Evolutionary conservation across 306 rosid genomes (phyloP).

Genomic region (Fagus crenata): DNA sequence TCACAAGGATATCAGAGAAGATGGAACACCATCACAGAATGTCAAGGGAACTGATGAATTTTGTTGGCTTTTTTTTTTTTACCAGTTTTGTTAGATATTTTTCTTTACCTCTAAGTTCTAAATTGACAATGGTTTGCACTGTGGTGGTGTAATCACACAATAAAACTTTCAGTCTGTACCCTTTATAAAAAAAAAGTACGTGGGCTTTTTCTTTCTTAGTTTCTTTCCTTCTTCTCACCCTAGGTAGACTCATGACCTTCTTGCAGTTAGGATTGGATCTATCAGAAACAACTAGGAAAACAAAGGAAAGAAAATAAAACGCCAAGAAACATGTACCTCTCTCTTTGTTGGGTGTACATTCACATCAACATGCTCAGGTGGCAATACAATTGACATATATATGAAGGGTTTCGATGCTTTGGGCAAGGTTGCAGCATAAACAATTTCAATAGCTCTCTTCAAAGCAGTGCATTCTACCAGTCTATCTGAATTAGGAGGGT

Average conservation of each 20-base stretch:
- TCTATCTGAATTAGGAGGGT: slow-evolving; percentile 57
- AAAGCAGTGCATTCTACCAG: slow-evolving; percentile 88
- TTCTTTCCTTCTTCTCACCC: not conserved
- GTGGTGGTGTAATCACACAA: no score
- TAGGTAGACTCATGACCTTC: not conserved
- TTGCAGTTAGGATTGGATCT: not conserved
- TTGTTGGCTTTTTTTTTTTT: no score
- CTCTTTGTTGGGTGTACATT: slow-evolving; percentile 92
- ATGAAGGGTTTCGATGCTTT: slow-evolving; percentile 93
- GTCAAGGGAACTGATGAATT: no score
- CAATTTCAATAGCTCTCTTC: slow-evolving; percentile 94
- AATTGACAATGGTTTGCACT: not conserved
- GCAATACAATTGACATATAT: slow-evolving; percentile 75
- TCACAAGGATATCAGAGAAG: not conserved
- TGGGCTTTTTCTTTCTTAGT: not conserved
- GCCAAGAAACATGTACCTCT: slow-evolving; percentile 56
- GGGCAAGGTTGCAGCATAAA: slow-evolving; percentile 90
- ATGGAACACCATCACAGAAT: slow-evolving; percentile 8
- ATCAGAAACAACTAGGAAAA: not conserved
- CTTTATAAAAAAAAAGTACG: not conserved
- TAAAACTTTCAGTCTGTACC: slow-evolving; percentile 1
- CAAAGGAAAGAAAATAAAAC: not conserved
- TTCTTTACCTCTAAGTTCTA: not conserved
- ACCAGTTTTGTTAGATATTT: no score
- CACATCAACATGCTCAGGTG: slow-evolving; percentile 87